Conservation (phyloP, 495 filamentous ascomycete species). For the Penicillium soppii region DNA sequence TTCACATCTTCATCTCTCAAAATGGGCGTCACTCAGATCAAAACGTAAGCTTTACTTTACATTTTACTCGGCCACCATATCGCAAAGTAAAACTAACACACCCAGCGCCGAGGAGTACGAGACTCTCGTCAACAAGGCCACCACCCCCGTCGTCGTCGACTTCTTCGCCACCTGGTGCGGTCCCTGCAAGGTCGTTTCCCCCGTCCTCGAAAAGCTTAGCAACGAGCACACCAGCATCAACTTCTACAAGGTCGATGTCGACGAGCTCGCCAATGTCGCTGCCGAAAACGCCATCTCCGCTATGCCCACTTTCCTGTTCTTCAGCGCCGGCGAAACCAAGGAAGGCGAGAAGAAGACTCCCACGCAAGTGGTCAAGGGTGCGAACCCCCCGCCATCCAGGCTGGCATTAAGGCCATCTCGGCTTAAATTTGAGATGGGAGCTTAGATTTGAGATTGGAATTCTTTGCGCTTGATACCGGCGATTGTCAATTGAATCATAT, state of each 20-base stretch:
- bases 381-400: slow-evolving; percentile 67
- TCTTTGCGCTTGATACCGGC: background rate
- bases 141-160: slow-evolving; percentile 72
- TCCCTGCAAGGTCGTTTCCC: slow-evolving; percentile 88
- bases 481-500: too few species aligned
- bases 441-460: background rate
- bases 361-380: slow-evolving; percentile 82
- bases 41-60: slow-evolving; percentile 26
- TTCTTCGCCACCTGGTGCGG: slow-evolving; percentile 92
- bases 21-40: slow-evolving; percentile 46
- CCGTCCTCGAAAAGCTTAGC: slow-evolving; percentile 64
- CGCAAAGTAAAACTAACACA: background rate
- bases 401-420: slow-evolving; percentile 42
- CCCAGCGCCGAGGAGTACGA: slow-evolving; percentile 61
- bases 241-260: slow-evolving; percentile 95
- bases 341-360: too few species aligned
- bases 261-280: slow-evolving; percentile 72
- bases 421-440: slow-evolving; percentile 13
- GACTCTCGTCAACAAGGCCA: slow-evolving; percentile 31
- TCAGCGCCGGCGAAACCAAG: slow-evolving; percentile 70
- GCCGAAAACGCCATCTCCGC: slow-evolving; percentile 81
- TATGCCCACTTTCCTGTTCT: slow-evolving; percentile 93
- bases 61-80: background rate
- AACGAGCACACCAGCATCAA: slow-evolving; percentile 52
- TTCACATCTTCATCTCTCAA: slow-evolving; percentile 52